Percentiles rank a stretch among this genome's conserved stretches.
These are phyloP conservation scores for Pistacia vera DNA, from an alignment of 345 rosid species.

Conservation along the genomic window DNA sequence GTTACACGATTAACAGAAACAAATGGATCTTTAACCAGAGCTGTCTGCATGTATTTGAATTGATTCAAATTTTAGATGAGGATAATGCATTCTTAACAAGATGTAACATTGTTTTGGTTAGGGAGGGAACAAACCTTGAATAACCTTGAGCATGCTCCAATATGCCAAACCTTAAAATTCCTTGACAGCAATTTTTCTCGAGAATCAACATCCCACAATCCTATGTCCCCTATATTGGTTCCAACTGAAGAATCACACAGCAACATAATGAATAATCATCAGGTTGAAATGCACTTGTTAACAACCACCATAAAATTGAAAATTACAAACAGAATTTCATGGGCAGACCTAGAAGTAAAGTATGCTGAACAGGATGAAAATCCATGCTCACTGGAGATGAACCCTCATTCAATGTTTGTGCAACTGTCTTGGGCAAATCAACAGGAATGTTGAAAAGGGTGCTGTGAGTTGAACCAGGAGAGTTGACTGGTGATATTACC, in stretches of 20 bases:
- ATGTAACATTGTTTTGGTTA: conserved; percentile 16
- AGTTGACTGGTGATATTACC: conserved; percentile 26
- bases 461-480: conserved; percentile 22
- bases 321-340: not conserved
- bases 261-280: conserved; percentile 12
- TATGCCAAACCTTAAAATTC: conserved; percentile 74
- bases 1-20: conserved; percentile 43
- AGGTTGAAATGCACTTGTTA: not conserved
- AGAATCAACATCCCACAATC: conserved; percentile 66
- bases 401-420: conserved; percentile 45
- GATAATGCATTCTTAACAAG: conserved; percentile 1
- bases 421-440: conserved; percentile 61
- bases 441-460: not conserved
- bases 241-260: conserved; percentile 55
- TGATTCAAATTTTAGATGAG: conserved; percentile 17
- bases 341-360: conserved; percentile 66
- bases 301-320: conserved; percentile 11
- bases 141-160: conserved; percentile 47
- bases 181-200: conserved; percentile 49
- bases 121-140: conserved; percentile 42
- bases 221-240: conserved; percentile 52
- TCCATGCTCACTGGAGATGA: conserved; percentile 73
- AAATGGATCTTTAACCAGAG: conserved; percentile 39
- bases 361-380: conserved; percentile 72
- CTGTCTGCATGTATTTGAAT: conserved; percentile 29